These are phyloP conservation scores for Rhodotorula toruloides DNA, from an alignment of 768 basidiomycete genomes.

Conservation along the genomic window DNA sequence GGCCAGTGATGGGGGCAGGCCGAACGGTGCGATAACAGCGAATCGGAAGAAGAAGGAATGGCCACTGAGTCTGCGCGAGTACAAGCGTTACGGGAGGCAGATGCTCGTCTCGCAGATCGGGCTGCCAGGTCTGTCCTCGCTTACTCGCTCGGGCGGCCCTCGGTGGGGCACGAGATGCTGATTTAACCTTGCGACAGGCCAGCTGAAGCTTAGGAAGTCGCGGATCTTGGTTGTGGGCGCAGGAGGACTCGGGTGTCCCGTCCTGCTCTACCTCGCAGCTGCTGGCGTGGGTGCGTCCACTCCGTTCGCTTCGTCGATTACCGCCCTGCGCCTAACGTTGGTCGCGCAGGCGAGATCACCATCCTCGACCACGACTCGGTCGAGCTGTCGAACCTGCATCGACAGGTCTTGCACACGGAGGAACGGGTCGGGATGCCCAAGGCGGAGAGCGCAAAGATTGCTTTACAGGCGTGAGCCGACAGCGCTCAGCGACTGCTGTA, in stretches of 20 bases:
- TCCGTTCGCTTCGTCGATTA: neutral
- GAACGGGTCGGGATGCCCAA: conserved; percentile 68
- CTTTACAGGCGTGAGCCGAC: conserved; percentile 61
- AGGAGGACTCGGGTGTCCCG: conserved; percentile 92
- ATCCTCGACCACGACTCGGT: conserved; percentile 86
- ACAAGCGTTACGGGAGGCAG: conserved; percentile 86
- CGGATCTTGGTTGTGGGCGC: conserved; percentile 85
- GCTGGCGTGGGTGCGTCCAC: conserved; percentile 75
- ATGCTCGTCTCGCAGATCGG: conserved; percentile 53
- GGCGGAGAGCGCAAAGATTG: conserved; percentile 69
- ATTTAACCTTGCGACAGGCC: conserved; percentile 51
- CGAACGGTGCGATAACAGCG: neutral
- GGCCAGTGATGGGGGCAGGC: neutral
- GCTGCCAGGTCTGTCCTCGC: conserved; percentile 57
- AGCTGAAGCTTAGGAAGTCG: conserved; percentile 69
- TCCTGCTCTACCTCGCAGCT: conserved; percentile 85
- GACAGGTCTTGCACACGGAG: conserved; percentile 83
- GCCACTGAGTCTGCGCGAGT: conserved; percentile 55
- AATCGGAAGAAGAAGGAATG: neutral
- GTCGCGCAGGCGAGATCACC: conserved; percentile 62
- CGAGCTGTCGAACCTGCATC: conserved; percentile 80
- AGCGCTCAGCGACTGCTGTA: no score
- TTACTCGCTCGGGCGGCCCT: no score
- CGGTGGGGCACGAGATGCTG: neutral
- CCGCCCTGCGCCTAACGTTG: no score